A percentile compares a stretch with the other conserved stretches of the same genome.
Evolutionary conservation across 352 stramenopile species (phyloP).

Genomic region (Globisporangium yorkense): DNA sequence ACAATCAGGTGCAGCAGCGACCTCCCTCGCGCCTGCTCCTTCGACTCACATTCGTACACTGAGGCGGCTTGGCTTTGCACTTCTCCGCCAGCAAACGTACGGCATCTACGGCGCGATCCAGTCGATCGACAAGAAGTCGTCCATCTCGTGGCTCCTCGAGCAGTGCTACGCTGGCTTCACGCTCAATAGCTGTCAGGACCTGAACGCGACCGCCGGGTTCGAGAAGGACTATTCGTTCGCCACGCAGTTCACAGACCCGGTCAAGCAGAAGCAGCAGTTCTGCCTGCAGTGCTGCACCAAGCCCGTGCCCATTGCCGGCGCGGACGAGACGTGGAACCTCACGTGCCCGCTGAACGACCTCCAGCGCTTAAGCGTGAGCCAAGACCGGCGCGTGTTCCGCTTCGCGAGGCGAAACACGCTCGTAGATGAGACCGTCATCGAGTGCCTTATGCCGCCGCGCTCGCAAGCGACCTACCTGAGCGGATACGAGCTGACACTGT

Average conservation of each 20-base stretch:
- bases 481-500: slow-evolving; percentile 48
- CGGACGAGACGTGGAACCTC: slow-evolving; percentile 76
- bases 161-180: slow-evolving; percentile 61
- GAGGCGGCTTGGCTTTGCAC: neutral
- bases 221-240: slow-evolving; percentile 49
- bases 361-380: slow-evolving; percentile 62
- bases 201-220: slow-evolving; percentile 33
- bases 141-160: slow-evolving; percentile 28
- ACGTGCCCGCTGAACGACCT: slow-evolving; percentile 61
- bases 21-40: neutral
- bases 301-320: slow-evolving; percentile 41
- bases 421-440: slow-evolving; percentile 37
- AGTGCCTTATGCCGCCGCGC: slow-evolving; percentile 52
- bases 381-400: slow-evolving; percentile 41
- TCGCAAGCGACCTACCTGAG: slow-evolving; percentile 43
- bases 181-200: slow-evolving; percentile 50
- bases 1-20: neutral
- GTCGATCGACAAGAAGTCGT: slow-evolving; percentile 31
- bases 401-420: slow-evolving; percentile 58
- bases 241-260: slow-evolving; percentile 48
- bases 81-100: slow-evolving; percentile 29
- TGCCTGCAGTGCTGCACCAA: slow-evolving; percentile 74
- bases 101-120: slow-evolving; percentile 60
- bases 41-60: neutral
- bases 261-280: slow-evolving; percentile 32